Percentiles rank a stretch among this genome's conserved stretches.
Conservation (phyloP, 164 flowering plant species). For the Nelumbo lutea region DNA sequence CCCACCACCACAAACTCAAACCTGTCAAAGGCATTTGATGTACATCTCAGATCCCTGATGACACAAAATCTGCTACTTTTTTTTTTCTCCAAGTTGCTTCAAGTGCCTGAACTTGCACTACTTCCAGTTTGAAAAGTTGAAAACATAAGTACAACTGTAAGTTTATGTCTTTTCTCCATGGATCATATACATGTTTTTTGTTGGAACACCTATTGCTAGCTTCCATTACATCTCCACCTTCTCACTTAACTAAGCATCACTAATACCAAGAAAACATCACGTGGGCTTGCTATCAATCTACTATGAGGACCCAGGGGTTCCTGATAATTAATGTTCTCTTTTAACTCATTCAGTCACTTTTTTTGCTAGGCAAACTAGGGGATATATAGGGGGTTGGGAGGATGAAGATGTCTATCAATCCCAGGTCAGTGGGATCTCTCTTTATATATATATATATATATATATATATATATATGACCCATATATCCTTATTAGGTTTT, state of each 20-base stretch:
- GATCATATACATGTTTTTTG: neutral
- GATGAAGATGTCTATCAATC: too few relatives aligned
- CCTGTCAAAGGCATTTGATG: neutral
- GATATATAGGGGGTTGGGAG: too few relatives aligned
- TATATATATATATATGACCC: too few relatives aligned
- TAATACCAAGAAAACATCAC: neutral
- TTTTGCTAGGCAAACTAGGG: neutral
- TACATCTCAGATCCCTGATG: neutral
- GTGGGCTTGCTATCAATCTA: neutral
- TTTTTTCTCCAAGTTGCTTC: neutral
- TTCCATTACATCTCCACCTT: neutral
- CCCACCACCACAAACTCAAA: neutral
- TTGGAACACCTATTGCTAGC: neutral
- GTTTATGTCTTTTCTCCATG: neutral
- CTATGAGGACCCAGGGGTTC: neutral
- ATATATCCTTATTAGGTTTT: too few relatives aligned
- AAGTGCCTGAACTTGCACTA: neutral
- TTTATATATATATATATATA: too few relatives aligned
- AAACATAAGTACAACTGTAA: neutral
- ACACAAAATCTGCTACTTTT: neutral
- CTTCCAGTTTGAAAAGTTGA: neutral
- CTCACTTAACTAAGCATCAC: neutral
- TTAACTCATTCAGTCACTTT: neutral
- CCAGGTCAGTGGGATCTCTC: too few relatives aligned
- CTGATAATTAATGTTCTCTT: too few relatives aligned